Base-by-base conservation (phyloP, 495 filamentous ascomycete species). In the Hypoxylon perforatum region DNA sequence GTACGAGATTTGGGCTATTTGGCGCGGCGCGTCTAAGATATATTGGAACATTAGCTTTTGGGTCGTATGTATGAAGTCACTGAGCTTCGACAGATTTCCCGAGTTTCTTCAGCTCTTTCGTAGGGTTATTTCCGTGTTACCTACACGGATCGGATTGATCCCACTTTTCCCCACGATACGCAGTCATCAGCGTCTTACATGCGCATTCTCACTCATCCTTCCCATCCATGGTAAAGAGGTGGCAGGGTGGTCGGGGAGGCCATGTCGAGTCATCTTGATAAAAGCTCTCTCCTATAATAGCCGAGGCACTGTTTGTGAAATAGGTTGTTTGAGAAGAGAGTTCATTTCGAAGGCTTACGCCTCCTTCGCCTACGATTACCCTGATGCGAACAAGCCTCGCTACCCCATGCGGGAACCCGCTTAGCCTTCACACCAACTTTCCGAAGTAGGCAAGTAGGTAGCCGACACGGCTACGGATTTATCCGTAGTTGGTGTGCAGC, bases 151-250 rank as follows among this genome's bases (percentile, higher is more conserved):
- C 66, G 49, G 11, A 60, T 30, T 19, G 54, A 58, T 62, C 66
- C 66, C 66, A 61, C 57, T 69, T 63, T 69, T 46, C 66, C 66
- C 66, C 66, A 64, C 61, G 66, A 65, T 69, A 35, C 46, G 36
- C 25, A 5, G 28, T 53, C 65, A 59, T 47, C 33, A 38, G 25
- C 53, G 42, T 61, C 56, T 57, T 52, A 53, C 57, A 61, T 51
- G 65, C 60, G 59, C 63, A 63, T 69, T n/a, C 55, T 63, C 49
- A 39, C 60, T 23, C 33, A 57, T 54, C 44, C 45, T 48, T 53
- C 49, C 36, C 38, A 56, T 57, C 45, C 52, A 46, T 48, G 38
- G 42, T 41, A 41, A 9, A 15, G 38, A 11, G 9, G 3, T n/a
- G 10, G 36, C 2, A 2, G 41, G 6, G 8, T 21, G 11, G 17